Conservation (phyloP, 768 basidiomycete species). For the Amanita jacksonii region DNA sequence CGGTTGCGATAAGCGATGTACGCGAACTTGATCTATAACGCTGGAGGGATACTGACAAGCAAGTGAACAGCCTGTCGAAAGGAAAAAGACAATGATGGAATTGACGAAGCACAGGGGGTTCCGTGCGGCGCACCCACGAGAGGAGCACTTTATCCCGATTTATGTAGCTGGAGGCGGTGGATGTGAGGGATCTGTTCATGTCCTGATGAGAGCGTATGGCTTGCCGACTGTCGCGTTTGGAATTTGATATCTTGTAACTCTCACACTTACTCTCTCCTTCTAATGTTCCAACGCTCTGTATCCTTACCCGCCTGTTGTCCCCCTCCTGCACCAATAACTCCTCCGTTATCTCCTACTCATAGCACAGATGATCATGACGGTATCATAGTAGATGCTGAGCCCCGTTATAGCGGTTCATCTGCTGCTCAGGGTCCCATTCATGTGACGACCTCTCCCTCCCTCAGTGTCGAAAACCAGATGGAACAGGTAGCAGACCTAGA, state of each 20-base stretch:
- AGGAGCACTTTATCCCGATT: constrained; percentile 76
- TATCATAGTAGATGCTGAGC: constrained; percentile 30
- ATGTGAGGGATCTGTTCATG: constrained; percentile 39
- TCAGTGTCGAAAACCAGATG: not conserved
- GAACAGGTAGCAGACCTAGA: not conserved
- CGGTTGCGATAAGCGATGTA: constrained; percentile 42
- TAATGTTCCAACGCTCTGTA: constrained; percentile 23
- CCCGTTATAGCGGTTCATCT: constrained; percentile 24
- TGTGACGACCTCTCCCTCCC: constrained; percentile 9
- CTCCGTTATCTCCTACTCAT: constrained; percentile 54
- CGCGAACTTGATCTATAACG: constrained; percentile 12
- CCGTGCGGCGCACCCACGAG: constrained; percentile 60
- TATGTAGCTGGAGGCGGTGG: constrained; percentile 73
- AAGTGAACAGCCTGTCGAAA: constrained; percentile 31
- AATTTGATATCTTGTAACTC: constrained; percentile 24
- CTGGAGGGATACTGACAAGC: not conserved
- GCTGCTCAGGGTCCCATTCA: not conserved
- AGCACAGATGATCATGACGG: constrained; percentile 21
- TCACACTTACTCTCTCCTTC: constrained; percentile 16
- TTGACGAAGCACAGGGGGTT: constrained; percentile 54
- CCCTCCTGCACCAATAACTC: constrained; percentile 54
- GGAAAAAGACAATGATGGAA: constrained; percentile 45
- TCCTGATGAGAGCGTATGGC: constrained; percentile 46
- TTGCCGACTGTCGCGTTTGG: constrained; percentile 62
- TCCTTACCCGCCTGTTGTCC: constrained; percentile 21